Evolutionary conservation across 768 basidiomycete species (phyloP).

Genomic region (Mycena latifolia): DNA sequence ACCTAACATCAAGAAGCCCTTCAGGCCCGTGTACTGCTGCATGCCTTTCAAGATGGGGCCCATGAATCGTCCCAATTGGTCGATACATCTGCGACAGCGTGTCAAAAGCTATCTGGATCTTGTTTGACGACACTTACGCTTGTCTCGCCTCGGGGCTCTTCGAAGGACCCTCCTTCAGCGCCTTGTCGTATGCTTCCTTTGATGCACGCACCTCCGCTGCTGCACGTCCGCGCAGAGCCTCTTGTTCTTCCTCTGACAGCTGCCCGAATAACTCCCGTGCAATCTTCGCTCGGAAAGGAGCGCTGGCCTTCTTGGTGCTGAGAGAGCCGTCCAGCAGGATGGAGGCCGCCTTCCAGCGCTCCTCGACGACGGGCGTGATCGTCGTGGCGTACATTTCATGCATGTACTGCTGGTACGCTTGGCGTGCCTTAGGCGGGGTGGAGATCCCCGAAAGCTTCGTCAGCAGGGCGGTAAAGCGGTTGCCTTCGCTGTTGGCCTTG

Average conservation of each 20-base stretch:
- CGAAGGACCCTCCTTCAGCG: conserved; percentile 6
- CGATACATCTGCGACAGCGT: not conserved
- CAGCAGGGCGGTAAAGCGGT: conserved; percentile 8
- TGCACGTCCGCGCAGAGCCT: not conserved
- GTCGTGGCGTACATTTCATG: not conserved
- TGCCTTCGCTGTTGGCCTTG: not conserved
- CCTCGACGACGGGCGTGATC: not conserved
- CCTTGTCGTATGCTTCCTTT: not conserved
- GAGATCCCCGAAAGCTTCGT: not conserved
- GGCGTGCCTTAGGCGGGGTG: conserved; percentile 3
- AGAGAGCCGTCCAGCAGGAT: not conserved
- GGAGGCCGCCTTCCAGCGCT: not conserved
- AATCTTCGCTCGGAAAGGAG: not conserved
- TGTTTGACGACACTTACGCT: not conserved
- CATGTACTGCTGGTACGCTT: conserved; percentile 24
- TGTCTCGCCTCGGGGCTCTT: conserved; percentile 8
- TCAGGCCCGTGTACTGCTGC: not conserved
- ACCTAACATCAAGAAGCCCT: not conserved
- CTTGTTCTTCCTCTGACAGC: not conserved
- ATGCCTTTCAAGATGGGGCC: not conserved
- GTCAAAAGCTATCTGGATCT: too few species aligned
- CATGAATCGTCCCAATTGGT: not conserved
- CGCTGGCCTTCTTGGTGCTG: not conserved
- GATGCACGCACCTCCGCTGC: not conserved
- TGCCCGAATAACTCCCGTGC: not conserved